Base-by-base conservation (phyloP, 2,329 filamentous ascomycete genomes). In the Leptosphaerulina australis region DNA sequence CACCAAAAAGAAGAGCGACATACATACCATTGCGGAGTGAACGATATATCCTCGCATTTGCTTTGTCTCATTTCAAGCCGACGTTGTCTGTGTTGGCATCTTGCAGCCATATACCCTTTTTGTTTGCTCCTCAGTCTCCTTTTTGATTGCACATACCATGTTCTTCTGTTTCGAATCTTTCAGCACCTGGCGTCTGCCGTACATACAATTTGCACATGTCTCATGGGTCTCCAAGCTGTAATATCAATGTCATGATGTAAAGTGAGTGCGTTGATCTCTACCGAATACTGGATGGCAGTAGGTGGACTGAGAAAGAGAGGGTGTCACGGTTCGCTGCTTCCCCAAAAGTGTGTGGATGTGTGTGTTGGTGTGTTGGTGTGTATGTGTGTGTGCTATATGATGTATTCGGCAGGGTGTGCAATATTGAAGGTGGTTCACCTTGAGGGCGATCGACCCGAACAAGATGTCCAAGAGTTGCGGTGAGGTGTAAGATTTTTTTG, bases 21-120 rank as follows among this genome's bases (percentile, higher is more conserved):
- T 71, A 48, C 65, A 67, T 46, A 63, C 67, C 21, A 72, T 71
- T 45, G 63, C 62, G 29, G 69, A 72, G 56, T 72, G 59, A 64
- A 44, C 48, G 54, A 51, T 44, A 50, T 47, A 50, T 53, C 46
- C 41, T 51, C 37, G 43, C 31, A 41, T 51, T 55, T 58, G 47
- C 38, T 58, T 55, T 52, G 45, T 54, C 43, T 46, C 28, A 44
- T 49, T 52, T 44, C 8, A 22, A 43, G 50, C 50, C 43, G 50
- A 44, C 50, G 50, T 48, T 53, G 43, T 53, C 33, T 46, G 30
- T 38, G 30, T 53, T 53, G 50, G 50, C 50, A 48, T 53, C 50
- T 47, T 31, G 37, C 34, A 43, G 50, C 44, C 50, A 47, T 53
- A 53, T 53, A 53, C 50, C 50, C 50, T 48, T 46, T 37, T 38